These are phyloP conservation scores for Didymosphaeria variabile DNA, from an alignment of 2,329 filamentous ascomycete genomes.

Conservation along the genomic window DNA sequence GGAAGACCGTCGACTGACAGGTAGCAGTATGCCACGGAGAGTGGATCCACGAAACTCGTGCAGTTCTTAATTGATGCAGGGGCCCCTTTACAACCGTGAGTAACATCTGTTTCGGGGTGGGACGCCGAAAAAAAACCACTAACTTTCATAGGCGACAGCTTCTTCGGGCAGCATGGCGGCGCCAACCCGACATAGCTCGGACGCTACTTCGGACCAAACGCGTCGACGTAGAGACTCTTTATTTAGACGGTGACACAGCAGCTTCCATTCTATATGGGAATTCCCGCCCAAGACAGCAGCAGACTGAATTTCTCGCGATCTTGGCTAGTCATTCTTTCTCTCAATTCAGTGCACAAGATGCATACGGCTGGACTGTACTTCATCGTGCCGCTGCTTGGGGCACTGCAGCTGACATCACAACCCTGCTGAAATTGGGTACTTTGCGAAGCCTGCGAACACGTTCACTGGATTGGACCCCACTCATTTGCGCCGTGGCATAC, in stretches of 20 bases:
- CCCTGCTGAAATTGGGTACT: constrained; percentile 6
- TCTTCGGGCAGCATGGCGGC: constrained; percentile 1
- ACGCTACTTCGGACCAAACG: constrained; percentile 7
- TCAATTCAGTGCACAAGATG: constrained; percentile 18
- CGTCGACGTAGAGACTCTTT: constrained; percentile 12
- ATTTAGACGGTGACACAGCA: constrained; percentile 5
- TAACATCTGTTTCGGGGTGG: neutral
- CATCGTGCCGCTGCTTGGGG: constrained; percentile 21
- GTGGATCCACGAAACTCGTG: constrained; percentile 11
- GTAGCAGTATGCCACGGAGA: constrained; percentile 9
- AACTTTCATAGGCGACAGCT: neutral
- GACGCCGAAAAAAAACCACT: neutral
- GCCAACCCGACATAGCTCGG: constrained; percentile 16
- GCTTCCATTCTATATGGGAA: constrained; percentile 12
- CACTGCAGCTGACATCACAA: constrained; percentile 9
- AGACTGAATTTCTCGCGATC: constrained; percentile 18
- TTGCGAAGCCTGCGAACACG: neutral
- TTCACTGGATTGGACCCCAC: constrained; percentile 17
- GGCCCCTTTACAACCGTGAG: constrained; percentile 11
- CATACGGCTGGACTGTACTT: constrained; percentile 15
- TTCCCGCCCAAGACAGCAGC: neutral
- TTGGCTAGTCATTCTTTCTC: constrained; percentile 19
- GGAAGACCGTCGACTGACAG: too few species aligned
- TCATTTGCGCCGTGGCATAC: constrained; percentile 18
- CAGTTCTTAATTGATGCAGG: constrained; percentile 13